Percentiles rank a stretch among this genome's conserved stretches.
Evolutionary conservation across 768 basidiomycete species (phyloP).

Genomic region (Suillus clintonianus): DNA sequence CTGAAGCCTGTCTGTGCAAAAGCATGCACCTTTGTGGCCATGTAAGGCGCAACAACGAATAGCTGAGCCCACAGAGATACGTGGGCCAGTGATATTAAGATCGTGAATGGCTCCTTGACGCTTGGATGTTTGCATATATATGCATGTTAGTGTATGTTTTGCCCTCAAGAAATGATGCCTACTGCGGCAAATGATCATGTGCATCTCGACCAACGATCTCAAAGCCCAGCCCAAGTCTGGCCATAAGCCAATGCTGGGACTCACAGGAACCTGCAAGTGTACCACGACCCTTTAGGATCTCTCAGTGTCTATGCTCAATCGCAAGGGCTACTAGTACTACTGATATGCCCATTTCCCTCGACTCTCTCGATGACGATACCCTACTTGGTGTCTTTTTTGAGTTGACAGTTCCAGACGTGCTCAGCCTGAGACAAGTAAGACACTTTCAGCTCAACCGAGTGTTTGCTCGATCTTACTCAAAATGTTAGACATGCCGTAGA

Average conservation of each 20-base stretch:
- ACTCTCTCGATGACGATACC: slow-evolving; percentile 38
- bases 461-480: not conserved
- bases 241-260: not conserved
- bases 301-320: not conserved
- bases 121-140: too few relatives aligned
- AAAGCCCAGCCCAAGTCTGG: not conserved
- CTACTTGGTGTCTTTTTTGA: slow-evolving; percentile 37
- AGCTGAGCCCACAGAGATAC: too few relatives aligned
- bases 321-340: not conserved
- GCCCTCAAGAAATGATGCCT: too few relatives aligned
- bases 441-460: not conserved
- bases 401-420: slow-evolving; percentile 43
- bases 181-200: too few relatives aligned
- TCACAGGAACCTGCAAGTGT: not conserved
- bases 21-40: too few relatives aligned
- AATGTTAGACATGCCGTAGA: slow-evolving; percentile 50
- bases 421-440: slow-evolving; percentile 44
- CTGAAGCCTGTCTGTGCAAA: too few relatives aligned
- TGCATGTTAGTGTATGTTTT: too few relatives aligned
- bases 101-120: too few relatives aligned
- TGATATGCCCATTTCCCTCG: slow-evolving; percentile 19
- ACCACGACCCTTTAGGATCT: not conserved
- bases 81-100: too few relatives aligned
- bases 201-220: not conserved
- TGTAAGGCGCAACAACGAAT: too few relatives aligned